A percentile compares a stretch with the other conserved stretches of the same genome.
phyloP scores from a whole-genome alignment of 176 grass and related monocot genomes.

The Rhynchospora tenuis region DNA sequence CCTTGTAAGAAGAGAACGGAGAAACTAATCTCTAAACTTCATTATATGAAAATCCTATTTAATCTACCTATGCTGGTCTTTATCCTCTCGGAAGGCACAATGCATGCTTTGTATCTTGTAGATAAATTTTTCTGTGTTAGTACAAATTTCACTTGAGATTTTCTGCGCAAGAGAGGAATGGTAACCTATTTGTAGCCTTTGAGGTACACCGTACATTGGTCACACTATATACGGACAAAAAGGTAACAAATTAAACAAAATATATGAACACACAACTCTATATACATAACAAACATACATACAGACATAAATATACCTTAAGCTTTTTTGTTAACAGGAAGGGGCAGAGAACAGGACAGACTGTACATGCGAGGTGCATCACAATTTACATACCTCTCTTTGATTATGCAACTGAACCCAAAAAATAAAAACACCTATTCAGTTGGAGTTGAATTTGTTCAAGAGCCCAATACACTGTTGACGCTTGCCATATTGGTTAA shows the following conservation, averaged over 20 bases:
- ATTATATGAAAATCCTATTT: too few relatives aligned
- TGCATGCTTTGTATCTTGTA: too few relatives aligned
- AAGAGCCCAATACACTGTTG: constrained; percentile 44
- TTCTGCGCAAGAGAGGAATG: too few relatives aligned
- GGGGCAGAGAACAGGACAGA: constrained; percentile 7
- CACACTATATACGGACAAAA: background rate
- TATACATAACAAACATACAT: constrained; percentile 15
- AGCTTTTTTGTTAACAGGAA: background rate
- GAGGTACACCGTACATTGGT: background rate
- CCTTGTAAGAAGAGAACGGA: too few relatives aligned
- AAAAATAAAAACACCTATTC: constrained; percentile 22
- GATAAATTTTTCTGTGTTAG: too few relatives aligned
- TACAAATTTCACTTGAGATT: too few relatives aligned
- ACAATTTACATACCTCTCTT: constrained; percentile 77
- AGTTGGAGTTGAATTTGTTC: constrained; percentile 35
- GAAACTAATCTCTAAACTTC: too few relatives aligned
- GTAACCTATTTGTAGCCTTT: background rate
- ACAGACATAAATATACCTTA: background rate
- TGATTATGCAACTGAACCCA: constrained; percentile 37
- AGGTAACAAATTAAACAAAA: background rate
- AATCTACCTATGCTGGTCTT: too few relatives aligned
- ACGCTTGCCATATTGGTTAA: constrained; percentile 41
- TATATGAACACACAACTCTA: background rate
- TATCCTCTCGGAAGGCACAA: too few relatives aligned
- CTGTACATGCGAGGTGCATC: constrained; percentile 74